Conservation (phyloP, 2,329 filamentous ascomycete species). For the Colletotrichum plurivorum region DNA sequence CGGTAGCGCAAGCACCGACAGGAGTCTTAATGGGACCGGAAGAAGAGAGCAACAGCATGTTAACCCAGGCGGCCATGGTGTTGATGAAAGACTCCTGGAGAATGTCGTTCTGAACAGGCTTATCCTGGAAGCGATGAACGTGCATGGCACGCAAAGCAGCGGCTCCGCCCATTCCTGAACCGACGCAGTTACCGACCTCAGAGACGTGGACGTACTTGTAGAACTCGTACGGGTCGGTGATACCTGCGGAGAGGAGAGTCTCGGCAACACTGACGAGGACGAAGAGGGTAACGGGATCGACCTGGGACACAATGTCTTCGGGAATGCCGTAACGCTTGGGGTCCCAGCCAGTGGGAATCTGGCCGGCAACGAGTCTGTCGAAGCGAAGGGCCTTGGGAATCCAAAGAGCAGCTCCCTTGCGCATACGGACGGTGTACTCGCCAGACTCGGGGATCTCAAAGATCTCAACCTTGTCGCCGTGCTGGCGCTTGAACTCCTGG, state of each 20-base stretch:
- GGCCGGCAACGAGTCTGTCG: constrained; percentile 95
- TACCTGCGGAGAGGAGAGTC: constrained; percentile 90
- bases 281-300: constrained; percentile 95
- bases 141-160: constrained; percentile 96
- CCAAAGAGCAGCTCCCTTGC: constrained; percentile 94
- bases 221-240: constrained; percentile 99
- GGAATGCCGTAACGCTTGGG: constrained; percentile 96
- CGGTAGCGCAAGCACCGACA: constrained; percentile 96
- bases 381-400: constrained; percentile 98
- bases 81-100: constrained; percentile 99
- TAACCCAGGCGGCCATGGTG: constrained; percentile 99
- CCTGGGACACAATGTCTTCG: constrained; percentile 97
- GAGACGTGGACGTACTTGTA: constrained; percentile 99
- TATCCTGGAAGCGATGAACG: constrained; percentile 96
- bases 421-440: constrained; percentile 93
- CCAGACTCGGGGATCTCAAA: constrained; percentile 95
- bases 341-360: constrained; percentile 97
- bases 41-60: constrained; percentile 97
- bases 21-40: constrained; percentile 99
- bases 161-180: constrained; percentile 97
- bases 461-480: constrained; percentile 97
- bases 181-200: constrained; percentile 97
- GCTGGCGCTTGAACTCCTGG: constrained; percentile 96
- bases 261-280: constrained; percentile 95
- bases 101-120: constrained; percentile 98